Evolutionary conservation across 148 eudicot genomes (phyloP).

Genomic region (Nepenthes gracilis): DNA sequence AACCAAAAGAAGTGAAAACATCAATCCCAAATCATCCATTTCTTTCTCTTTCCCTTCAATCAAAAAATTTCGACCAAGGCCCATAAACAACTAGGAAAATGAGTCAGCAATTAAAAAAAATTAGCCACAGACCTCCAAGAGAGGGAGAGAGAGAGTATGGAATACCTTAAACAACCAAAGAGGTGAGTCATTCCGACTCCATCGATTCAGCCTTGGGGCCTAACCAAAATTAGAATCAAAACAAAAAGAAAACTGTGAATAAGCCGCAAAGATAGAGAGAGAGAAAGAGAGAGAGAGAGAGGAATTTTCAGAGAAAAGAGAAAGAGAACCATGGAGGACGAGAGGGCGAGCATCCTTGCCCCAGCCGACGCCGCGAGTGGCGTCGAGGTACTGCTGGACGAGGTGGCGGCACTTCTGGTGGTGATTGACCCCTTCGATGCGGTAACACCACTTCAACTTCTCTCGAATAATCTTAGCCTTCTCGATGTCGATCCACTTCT

Average conservation of each 20-base stretch:
- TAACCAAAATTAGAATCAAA: slow-evolving; percentile 7
- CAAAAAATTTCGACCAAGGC: not conserved
- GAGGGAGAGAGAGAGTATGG: not conserved
- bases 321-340: slow-evolving; percentile 42
- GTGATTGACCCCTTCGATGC: slow-evolving; percentile 82
- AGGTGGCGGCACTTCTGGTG: slow-evolving; percentile 89
- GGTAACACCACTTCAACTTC: slow-evolving; percentile 70
- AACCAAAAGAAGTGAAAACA: too few relatives aligned
- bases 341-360: slow-evolving; percentile 71
- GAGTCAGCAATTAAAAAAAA: not conserved
- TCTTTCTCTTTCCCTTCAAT: too few relatives aligned
- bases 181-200: slow-evolving; percentile 21
- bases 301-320: not conserved
- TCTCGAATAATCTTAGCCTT: slow-evolving; percentile 81
- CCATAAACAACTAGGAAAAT: slow-evolving; percentile 1
- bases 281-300: slow-evolving; percentile 4
- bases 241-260: not conserved
- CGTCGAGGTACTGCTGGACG: slow-evolving; percentile 72
- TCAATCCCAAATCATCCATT: too few relatives aligned
- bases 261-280: not conserved
- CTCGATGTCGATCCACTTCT: slow-evolving; percentile 95
- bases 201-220: slow-evolving; percentile 29
- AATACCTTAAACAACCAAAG: slow-evolving; percentile 1
- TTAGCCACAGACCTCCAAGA: slow-evolving; percentile 1
- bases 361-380: slow-evolving; percentile 96